Evolutionary conservation across 2,329 filamentous ascomycete species (phyloP), one percentile per base, ranked within the genome.

Genomic region (Ophiocordyceps robertsii): DNA sequence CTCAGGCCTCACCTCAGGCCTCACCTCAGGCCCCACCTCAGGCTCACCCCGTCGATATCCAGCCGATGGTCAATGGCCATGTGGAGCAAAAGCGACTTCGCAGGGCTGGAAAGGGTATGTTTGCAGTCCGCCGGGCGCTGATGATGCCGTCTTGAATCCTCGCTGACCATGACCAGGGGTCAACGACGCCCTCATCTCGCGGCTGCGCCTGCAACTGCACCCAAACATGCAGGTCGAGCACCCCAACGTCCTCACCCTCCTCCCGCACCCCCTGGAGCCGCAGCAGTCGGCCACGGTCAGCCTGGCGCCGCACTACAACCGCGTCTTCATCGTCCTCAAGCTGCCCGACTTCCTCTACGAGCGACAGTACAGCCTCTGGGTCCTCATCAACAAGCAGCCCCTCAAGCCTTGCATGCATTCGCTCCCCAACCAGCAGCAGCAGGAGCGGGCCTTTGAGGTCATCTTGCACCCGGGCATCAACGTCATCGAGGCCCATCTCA

Each of bases 321-420:
- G 81, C 45, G 65, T 94, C 16, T 82, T 88, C 46, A 71, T 94
- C 44, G 69, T 75, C 19, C 80, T 83, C 4, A 73, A 72, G 11
- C 67, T 93, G 16, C 74, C 79, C 1, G 63, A 77, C 9, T 70
- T 71, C 30, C 62, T 85, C 5, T 74, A 80, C 45, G 71, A 67
- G 36, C 79, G 85, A 29, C 77, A 85, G 40, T 86, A 84, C 63
- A 86, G 82, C 55, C 64, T 92, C 31, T 88, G 86, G 56, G 82
- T 88, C 30, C 71, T 77, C 2, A 70, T 83, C 39, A 84, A 89
- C 53, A 75, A 72, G 35, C 72, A 76, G 40, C 70, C 82, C 8
- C 68, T 82, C n/a, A 67, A 65, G 37, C 68, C 61, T 37, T 51
- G 55, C 38, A 57, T 47, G 32, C 60, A 62, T 31, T 72, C 74